Evolutionary conservation across 768 basidiomycete genomes (phyloP).

Genomic region (Fomitopsis pulvina): DNA sequence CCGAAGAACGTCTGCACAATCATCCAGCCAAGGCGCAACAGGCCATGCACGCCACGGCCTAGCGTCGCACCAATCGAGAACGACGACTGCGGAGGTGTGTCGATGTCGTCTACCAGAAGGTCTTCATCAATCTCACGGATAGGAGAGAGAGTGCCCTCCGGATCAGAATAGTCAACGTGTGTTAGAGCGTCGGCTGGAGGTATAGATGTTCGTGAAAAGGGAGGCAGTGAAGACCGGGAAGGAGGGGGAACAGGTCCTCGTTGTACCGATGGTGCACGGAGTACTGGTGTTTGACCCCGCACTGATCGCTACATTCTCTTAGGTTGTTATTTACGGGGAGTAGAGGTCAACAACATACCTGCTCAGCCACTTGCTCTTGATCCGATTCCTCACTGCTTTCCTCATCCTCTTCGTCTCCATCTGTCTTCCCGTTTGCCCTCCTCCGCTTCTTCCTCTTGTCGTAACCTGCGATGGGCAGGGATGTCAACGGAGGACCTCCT

Average conservation of each 20-base stretch:
- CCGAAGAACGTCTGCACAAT: slow-evolving; percentile 15
- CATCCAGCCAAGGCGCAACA: slow-evolving; percentile 17
- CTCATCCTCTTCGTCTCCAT: slow-evolving; percentile 39
- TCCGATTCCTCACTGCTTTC: slow-evolving; percentile 23
- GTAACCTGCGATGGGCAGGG: slow-evolving; percentile 60
- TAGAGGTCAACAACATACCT: slow-evolving; percentile 23
- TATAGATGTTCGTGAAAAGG: slow-evolving; percentile 29
- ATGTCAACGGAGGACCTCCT: slow-evolving; percentile 45
- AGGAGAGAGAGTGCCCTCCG: slow-evolving; percentile 49
- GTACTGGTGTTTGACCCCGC: slow-evolving; percentile 18
- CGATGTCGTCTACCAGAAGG: neutral
- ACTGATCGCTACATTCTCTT: slow-evolving; percentile 10
- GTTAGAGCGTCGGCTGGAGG: slow-evolving; percentile 30
- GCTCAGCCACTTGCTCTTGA: slow-evolving; percentile 32
- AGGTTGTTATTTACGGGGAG: slow-evolving; percentile 4
- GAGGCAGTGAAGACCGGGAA: slow-evolving; percentile 28
- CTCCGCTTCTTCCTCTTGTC: slow-evolving; percentile 56
- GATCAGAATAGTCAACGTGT: slow-evolving; percentile 22
- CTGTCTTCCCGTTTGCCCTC: slow-evolving; percentile 34
- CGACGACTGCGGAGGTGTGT: slow-evolving; percentile 11
- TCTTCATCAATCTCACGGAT: slow-evolving; percentile 64
- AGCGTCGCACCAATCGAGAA: slow-evolving; percentile 44
- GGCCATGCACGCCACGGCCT: slow-evolving; percentile 35
- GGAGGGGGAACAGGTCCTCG: slow-evolving; percentile 2
- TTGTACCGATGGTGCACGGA: slow-evolving; percentile 12